phyloP scores from a whole-genome alignment of 2,329 filamentous ascomycete species.

The Venturia effusa region DNA sequence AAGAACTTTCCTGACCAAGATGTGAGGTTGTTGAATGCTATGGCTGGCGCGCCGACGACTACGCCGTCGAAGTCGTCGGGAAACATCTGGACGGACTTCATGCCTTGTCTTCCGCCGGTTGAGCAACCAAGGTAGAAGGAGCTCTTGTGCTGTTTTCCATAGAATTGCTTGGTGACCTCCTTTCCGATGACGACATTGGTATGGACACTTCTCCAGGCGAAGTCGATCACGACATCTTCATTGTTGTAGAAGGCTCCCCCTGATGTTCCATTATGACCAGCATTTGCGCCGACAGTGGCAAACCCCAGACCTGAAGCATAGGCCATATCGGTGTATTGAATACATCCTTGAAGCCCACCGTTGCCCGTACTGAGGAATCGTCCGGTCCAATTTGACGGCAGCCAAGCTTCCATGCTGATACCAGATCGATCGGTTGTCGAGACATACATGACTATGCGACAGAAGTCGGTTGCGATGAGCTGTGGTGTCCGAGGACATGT shows the following conservation, averaged over 20 bases:
- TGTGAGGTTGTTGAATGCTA: conserved; percentile 33
- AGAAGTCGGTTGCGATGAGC: conserved; percentile 26
- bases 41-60: conserved; percentile 18
- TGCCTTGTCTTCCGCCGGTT: conserved; percentile 26
- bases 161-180: conserved; percentile 29
- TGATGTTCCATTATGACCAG: conserved; percentile 31
- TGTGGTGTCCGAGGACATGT: conserved; percentile 27
- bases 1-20: conserved; percentile 35
- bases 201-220: conserved; percentile 21
- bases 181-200: conserved; percentile 30
- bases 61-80: conserved; percentile 28
- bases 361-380: conserved; percentile 30
- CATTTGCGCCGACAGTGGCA: conserved; percentile 30
- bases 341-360: conserved; percentile 31
- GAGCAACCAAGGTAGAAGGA: conserved; percentile 28
- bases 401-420: conserved; percentile 34
- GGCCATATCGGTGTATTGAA: conserved; percentile 26
- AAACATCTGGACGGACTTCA: conserved; percentile 21
- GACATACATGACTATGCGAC: conserved; percentile 30
- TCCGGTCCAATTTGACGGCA: conserved; percentile 31
- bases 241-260: conserved; percentile 38
- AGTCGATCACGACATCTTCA: conserved; percentile 28
- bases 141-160: conserved; percentile 30
- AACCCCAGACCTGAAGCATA: conserved; percentile 29
- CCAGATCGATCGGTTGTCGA: conserved; percentile 29